A percentile compares a stretch with the other conserved stretches of the same genome.
Evolutionary conservation across 495 filamentous ascomycete genomes (phyloP).

Genomic region (Penicillium parvum): DNA sequence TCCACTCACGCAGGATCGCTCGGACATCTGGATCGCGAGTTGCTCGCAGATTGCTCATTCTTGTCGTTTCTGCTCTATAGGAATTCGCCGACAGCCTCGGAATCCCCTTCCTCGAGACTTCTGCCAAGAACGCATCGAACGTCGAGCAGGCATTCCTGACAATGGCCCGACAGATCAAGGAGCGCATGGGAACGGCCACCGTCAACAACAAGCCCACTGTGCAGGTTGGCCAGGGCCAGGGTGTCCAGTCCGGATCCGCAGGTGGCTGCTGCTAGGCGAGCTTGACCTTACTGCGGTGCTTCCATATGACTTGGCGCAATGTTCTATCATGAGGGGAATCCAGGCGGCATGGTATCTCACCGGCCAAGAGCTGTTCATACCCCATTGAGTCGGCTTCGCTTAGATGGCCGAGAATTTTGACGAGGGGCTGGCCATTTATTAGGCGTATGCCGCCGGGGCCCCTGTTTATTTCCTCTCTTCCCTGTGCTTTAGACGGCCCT

Average conservation of each 20-base stretch:
- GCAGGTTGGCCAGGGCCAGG: constrained; percentile 88
- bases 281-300: constrained; percentile 23
- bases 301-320: constrained; percentile 33
- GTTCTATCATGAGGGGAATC: constrained; percentile 26
- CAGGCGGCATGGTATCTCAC: constrained; percentile 19
- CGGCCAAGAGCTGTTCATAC: constrained; percentile 15
- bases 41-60: constrained; percentile 11
- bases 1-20: too few species aligned
- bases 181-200: constrained; percentile 95
- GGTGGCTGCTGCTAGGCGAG: constrained; percentile 86
- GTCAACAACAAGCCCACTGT: constrained; percentile 98
- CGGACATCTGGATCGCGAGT: background rate
- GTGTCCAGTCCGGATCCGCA: constrained; percentile 85
- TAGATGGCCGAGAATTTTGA: constrained; percentile 10
- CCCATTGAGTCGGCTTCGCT: constrained; percentile 14
- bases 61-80: constrained; percentile 41
- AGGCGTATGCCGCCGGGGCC: constrained; percentile 16
- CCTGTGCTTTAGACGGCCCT: constrained; percentile 40
- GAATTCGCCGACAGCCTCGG: constrained; percentile 98
- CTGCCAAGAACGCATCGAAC: constrained; percentile 98
- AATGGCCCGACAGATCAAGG: constrained; percentile 99
- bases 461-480: constrained; percentile 22
- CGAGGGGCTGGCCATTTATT: constrained; percentile 15
- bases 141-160: constrained; percentile 99
- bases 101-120: constrained; percentile 99